Evolutionary conservation across 208 protist species (phyloP), one percentile per base, ranked within the genome.

Genomic region (Wallacemonas rigidus): DNA sequence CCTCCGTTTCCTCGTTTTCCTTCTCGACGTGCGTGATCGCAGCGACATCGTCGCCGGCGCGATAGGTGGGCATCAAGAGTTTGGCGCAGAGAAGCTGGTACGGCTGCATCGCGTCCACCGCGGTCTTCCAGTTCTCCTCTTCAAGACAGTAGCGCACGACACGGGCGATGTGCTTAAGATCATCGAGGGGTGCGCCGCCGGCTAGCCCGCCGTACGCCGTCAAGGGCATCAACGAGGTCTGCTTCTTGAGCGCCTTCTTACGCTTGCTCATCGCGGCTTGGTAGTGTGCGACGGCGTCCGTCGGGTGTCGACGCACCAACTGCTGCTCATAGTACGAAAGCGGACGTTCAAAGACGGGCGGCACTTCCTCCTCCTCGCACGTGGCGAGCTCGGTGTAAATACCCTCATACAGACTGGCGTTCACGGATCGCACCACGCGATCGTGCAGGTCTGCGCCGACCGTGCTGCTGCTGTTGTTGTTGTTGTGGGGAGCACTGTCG

Each of bases 101-200:
- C 45, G 51, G 12, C 9, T 8, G n/a, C 50, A 73, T 55, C 41
- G 43, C 14, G 44, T 62, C 69, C 44, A 65, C 2, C 39, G 69
- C 69, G 26, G 4, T 57, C 5, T 44, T 54, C 69, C 69, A 73
- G 69, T 73, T 73, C 0, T 55, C 40, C 56, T 73, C 69, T 47
- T 73, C 69, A 7, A 62, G 57, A 17, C 17, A 61, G 69, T 73
- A 65, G 43, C 69, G 69, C 56, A 73, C 69, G 47, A 61, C 69
- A 17, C 69, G 69, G 9, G 54, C 39, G 26, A 73, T 50, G 54
- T 48, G 69, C 36, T 61, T 47, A 6, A 73, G 35, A 6, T 57
- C 56, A 41, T 62, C 69, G 17, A 57, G 47, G 36, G 43, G 15
- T 11, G 43, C 56, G 50, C 60, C 60, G 41, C 60, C 60, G 3